phyloP scores from a whole-genome alignment of 1,284 basidiomycete species.

The Fomes fomentarius region DNA sequence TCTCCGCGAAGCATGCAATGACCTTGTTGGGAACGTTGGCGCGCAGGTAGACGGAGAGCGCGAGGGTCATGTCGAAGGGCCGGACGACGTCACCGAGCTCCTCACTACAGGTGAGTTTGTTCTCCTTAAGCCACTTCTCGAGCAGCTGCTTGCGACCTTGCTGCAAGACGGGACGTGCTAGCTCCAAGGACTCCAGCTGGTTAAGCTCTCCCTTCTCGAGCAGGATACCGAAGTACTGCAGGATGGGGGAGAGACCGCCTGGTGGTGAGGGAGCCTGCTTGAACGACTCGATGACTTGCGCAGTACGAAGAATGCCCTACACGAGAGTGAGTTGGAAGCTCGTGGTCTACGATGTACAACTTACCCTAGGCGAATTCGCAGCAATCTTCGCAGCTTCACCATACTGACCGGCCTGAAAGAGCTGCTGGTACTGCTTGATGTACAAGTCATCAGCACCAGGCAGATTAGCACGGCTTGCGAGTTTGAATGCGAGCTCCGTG shows the following conservation, averaged over 20 bases:
- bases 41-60: slow-evolving; percentile 97
- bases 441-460: slow-evolving; percentile 99
- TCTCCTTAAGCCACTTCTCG: slow-evolving; percentile 99
- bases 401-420: slow-evolving; percentile 92
- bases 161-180: slow-evolving; percentile 94
- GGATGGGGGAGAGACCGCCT: slow-evolving; percentile 93
- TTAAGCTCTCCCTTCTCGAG: slow-evolving; percentile 98
- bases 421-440: slow-evolving; percentile 92
- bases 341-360: too few species aligned
- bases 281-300: slow-evolving; percentile 97
- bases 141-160: slow-evolving; percentile 97
- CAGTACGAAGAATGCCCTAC: slow-evolving; percentile 96
- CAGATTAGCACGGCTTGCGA: slow-evolving; percentile 95
- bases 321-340: too few species aligned
- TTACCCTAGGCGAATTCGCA: slow-evolving; percentile 92
- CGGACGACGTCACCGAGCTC: slow-evolving; percentile 99
- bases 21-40: slow-evolving; percentile 99
- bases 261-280: slow-evolving; percentile 92
- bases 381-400: slow-evolving; percentile 98
- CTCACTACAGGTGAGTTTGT: slow-evolving; percentile 99
- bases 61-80: slow-evolving; percentile 95
- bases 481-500: slow-evolving; percentile 97
- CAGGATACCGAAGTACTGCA: slow-evolving; percentile 98
- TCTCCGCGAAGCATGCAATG: slow-evolving; percentile 98
- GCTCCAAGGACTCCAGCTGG: slow-evolving; percentile 94